Conservation (phyloP, 164 flowering plant genomes). For the Chimonanthus salicifolius region DNA sequence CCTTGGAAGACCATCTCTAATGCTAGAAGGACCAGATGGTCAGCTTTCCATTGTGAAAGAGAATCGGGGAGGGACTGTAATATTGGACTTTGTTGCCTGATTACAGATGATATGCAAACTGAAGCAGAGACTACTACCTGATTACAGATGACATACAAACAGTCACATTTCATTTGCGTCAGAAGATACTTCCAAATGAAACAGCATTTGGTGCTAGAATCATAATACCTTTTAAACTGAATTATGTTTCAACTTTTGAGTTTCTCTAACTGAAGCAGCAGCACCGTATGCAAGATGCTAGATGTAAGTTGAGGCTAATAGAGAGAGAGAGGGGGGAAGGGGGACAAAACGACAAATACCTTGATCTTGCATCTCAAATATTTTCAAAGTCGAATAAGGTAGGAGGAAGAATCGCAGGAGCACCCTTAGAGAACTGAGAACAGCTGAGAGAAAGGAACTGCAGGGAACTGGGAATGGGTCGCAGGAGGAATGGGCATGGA, state of each 20-base stretch:
- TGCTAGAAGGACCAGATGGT: background rate
- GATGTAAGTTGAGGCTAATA: background rate
- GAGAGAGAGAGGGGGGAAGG: background rate
- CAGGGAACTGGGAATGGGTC: no score
- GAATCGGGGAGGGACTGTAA: background rate
- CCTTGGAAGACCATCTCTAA: background rate
- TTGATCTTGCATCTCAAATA: constrained; percentile 3
- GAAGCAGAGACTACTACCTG: constrained; percentile 12
- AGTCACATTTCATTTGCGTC: no score
- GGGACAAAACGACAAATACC: background rate
- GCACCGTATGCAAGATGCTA: background rate
- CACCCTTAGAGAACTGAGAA: constrained; percentile 5
- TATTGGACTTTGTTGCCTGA: background rate
- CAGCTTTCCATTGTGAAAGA: background rate
- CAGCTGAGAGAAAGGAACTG: background rate
- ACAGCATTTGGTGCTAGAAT: no score
- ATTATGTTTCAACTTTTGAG: no score
- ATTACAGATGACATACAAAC: background rate
- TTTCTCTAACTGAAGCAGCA: background rate
- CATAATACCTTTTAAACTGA: background rate
- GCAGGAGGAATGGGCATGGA: no score
- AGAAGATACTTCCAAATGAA: background rate
- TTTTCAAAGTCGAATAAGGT: no score
- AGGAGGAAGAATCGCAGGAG: background rate
- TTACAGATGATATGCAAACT: constrained; percentile 4